A percentile compares a stretch with the other conserved stretches of the same genome.
Evolutionary conservation across 257 asterid species (phyloP).

Genomic region (Solanum appendiculatum): DNA sequence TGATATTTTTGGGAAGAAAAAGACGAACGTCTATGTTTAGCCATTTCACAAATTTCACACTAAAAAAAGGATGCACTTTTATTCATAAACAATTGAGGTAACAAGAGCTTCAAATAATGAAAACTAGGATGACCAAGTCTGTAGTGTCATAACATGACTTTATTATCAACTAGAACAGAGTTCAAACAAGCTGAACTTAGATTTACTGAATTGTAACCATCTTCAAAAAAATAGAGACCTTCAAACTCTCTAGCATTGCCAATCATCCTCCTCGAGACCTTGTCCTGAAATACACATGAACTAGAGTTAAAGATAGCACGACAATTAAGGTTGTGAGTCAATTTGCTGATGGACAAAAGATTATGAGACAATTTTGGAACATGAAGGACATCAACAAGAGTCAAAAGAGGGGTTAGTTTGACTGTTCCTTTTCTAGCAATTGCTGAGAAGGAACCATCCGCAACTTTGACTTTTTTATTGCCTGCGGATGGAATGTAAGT

Average conservation of each 20-base stretch:
- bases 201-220: neutral
- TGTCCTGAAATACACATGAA: neutral
- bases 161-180: neutral
- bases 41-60: neutral
- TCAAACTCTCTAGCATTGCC: neutral
- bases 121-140: neutral
- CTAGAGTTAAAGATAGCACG: neutral
- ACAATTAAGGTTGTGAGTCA: neutral
- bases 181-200: neutral
- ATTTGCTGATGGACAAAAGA: neutral
- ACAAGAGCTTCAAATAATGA: no score
- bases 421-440: neutral
- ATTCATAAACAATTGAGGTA: neutral
- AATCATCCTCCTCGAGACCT: neutral
- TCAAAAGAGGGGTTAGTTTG: neutral
- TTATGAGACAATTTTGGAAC: neutral
- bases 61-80: neutral
- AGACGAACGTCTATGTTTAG: neutral
- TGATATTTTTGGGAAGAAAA: neutral
- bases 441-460: neutral
- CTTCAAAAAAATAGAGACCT: neutral
- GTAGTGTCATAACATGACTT: neutral
- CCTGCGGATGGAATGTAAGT: neutral
- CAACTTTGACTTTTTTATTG: neutral
- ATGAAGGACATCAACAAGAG: neutral